Evolutionary conservation across 176 grass and related monocot genomes (phyloP).

Genomic region (Raddia distichophylla): DNA sequence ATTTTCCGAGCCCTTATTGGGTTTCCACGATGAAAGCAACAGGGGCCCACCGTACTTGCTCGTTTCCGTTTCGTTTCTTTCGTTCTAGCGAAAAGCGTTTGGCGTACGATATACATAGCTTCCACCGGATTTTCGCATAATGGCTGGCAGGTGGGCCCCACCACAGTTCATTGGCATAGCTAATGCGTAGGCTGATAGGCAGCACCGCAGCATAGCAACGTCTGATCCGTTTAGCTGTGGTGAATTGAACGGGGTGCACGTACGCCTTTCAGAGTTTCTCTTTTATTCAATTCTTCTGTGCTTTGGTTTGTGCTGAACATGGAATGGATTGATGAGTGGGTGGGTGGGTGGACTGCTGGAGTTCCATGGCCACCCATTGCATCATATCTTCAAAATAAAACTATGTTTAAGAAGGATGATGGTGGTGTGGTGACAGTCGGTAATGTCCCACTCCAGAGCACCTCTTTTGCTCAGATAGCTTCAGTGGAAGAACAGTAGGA

Average conservation of each 20-base stretch:
- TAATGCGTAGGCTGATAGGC: too few species aligned
- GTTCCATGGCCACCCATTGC: slow-evolving; percentile 26
- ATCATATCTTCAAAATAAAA: neutral
- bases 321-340: neutral
- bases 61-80: neutral
- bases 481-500: neutral
- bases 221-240: neutral
- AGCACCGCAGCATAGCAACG: neutral
- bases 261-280: neutral
- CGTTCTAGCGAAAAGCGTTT: neutral
- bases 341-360: slow-evolving; percentile 41
- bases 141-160: neutral
- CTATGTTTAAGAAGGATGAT: neutral
- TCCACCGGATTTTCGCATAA: neutral
- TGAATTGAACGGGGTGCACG: neutral
- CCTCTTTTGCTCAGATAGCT: slow-evolving; percentile 40
- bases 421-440: slow-evolving; percentile 33
- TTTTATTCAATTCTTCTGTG: neutral
- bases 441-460: slow-evolving; percentile 36
- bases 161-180: neutral
- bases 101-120: neutral
- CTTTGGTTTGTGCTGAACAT: neutral
- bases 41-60: slow-evolving; percentile 7
- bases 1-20: slow-evolving; percentile 12
- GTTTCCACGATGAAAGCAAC: slow-evolving; percentile 41